Evolutionary conservation across 129 eudicot genomes (phyloP), one percentile per base, ranked within the genome.

Genomic region (Artemisia tridentata): DNA sequence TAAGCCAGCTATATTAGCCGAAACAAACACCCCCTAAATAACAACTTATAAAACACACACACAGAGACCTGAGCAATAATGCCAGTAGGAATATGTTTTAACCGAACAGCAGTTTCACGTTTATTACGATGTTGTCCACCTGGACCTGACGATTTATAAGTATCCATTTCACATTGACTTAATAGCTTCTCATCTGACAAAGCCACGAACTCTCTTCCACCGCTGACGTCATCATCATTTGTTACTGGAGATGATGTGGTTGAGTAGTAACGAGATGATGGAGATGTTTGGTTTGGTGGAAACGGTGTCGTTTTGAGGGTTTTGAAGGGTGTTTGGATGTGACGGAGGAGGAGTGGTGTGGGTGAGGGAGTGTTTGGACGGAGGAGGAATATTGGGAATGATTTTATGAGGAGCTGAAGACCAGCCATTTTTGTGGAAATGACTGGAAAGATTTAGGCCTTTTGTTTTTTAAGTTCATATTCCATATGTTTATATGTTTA

Each of bases 51-150:
- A 29, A 56, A 56, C 11, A 56, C 5, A 0, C 20, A 20, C 34
- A 3, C 11, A 21, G 7, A 10, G 2, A 93, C 99, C 99, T 93
- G 99, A 18, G 99, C 97, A 68, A 85, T 63, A 61, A 93, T 90
- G 68, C 99, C 97, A 27, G 99, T 93, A 50, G 99, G 92, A 14
- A 87, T 74, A 72, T 93, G 99, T 83, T 90, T 93, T 3, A 93
- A 79, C 10, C 97, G 92, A 14, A 93, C 99, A 15, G 97, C 95
- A 59, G 89, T 62, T 67, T 93, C 99, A 13, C 97, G 91, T 84
- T 95, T 95, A 73, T 95, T 95, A 45, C 97, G 86, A 86, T 90
- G 96, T 57, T 87, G 92, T 18, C 93, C 90, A 48, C 96, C 93
- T 2, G 99, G 99, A 9, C 99, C 99, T 14, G 97, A 90, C 17